A percentile compares a stretch with the other conserved stretches of the same genome.
Conservation (phyloP, 805 yeast species). For the Cyberlindnera mrakii region DNA sequence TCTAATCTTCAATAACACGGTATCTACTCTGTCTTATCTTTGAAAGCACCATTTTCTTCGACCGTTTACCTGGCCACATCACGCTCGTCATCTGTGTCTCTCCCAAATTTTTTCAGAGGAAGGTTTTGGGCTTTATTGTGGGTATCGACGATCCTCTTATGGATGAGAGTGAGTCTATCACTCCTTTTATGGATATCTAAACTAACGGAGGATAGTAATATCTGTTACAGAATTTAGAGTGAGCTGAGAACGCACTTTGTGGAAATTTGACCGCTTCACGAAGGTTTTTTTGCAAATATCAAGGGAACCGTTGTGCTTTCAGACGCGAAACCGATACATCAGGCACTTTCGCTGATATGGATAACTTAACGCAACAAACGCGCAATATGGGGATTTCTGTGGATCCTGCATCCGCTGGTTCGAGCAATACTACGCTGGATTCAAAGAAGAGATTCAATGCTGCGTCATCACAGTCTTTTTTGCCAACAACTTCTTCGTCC, state of each 20-base stretch:
- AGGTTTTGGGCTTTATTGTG: too few relatives aligned
- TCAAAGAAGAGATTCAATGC: slow-evolving; percentile 44
- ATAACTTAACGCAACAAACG: neutral
- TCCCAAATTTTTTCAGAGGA: too few relatives aligned
- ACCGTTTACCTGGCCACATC: too few relatives aligned
- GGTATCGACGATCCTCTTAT: too few relatives aligned
- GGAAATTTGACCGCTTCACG: slow-evolving; percentile 77
- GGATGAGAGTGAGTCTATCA: too few relatives aligned
- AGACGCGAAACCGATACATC: slow-evolving; percentile 46
- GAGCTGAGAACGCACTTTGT: slow-evolving; percentile 75
- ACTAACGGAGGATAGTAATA: too few relatives aligned
- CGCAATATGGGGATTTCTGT: neutral
- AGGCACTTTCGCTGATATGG: neutral
- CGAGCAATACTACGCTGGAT: neutral
- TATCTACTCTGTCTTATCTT: too few relatives aligned
- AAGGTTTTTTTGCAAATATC: slow-evolving; percentile 83
- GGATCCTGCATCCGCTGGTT: neutral
- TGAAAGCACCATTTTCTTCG: too few relatives aligned
- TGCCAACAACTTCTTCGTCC: slow-evolving; percentile 3
- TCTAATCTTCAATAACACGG: too few relatives aligned
- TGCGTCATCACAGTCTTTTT: slow-evolving; percentile 43
- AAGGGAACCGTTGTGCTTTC: slow-evolving; percentile 82
- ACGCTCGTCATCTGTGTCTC: too few relatives aligned
- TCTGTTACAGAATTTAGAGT: slow-evolving; percentile 24
- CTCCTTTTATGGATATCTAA: too few relatives aligned